These are phyloP conservation scores for Mariannaea elegans DNA, from an alignment of 2,329 filamentous ascomycete species.

Conservation along the genomic window DNA sequence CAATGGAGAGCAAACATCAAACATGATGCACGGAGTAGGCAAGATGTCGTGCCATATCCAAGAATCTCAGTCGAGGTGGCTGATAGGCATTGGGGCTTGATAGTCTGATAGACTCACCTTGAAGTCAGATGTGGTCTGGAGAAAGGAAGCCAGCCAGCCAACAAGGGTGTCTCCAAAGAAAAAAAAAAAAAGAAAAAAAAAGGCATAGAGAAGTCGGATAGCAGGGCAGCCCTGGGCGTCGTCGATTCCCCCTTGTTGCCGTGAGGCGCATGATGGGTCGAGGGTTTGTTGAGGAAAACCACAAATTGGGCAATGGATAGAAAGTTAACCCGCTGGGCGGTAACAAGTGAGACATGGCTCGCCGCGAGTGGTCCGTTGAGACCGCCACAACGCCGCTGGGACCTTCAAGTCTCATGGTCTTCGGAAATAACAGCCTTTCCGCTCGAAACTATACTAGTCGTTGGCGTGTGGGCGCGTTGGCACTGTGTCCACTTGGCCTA, in stretches of 20 bases:
- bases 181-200: neutral
- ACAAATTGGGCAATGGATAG: slow-evolving; percentile 16
- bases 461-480: slow-evolving; percentile 26
- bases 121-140: neutral
- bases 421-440: slow-evolving; percentile 31
- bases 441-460: slow-evolving; percentile 13
- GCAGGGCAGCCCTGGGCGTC: slow-evolving; percentile 9
- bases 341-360: slow-evolving; percentile 39
- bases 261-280: slow-evolving; percentile 23
- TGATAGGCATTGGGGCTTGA: slow-evolving; percentile 30
- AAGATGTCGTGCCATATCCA: slow-evolving; percentile 9
- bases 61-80: slow-evolving; percentile 27
- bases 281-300: slow-evolving; percentile 32
- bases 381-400: slow-evolving; percentile 38
- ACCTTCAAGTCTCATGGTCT: slow-evolving; percentile 32
- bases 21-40: slow-evolving; percentile 10
- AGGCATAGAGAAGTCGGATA: slow-evolving; percentile 7
- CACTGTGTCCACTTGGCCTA: slow-evolving; percentile 34
- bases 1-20: slow-evolving; percentile 19
- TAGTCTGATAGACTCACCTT: slow-evolving; percentile 6
- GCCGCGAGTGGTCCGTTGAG: slow-evolving; percentile 36
- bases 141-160: neutral
- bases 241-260: slow-evolving; percentile 22
- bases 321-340: slow-evolving; percentile 27
- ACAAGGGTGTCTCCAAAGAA: neutral